Conservation (phyloP, 257 asterid genomes). For the Craterostigma plantagineum region DNA sequence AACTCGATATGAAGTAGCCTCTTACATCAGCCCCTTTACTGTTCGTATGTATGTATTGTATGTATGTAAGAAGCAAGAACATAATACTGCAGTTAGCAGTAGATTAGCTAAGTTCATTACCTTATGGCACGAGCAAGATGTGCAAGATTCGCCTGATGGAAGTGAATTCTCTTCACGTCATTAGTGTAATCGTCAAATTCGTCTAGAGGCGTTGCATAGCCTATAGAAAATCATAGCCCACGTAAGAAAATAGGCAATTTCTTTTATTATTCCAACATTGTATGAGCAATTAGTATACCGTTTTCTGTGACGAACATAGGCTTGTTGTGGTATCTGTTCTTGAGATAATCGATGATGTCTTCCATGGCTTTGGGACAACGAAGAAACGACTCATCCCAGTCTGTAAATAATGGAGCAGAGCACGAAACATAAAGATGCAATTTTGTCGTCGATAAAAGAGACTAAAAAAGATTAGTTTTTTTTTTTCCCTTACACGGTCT, state of each 20-base stretch:
- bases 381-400: slow-evolving; percentile 1
- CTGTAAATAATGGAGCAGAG: background rate
- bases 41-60: no score
- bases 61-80: background rate
- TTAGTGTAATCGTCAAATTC: background rate
- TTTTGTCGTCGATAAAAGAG: background rate
- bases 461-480: background rate
- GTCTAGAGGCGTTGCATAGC: slow-evolving; percentile 1
- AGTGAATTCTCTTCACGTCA: slow-evolving; percentile 4
- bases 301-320: slow-evolving; percentile 7
- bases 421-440: background rate
- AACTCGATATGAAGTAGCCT: slow-evolving; percentile 5
- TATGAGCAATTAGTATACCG: background rate
- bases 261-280: background rate
- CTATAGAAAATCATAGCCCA: background rate
- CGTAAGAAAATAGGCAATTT: no score
- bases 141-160: slow-evolving; percentile 1
- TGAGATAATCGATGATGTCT: slow-evolving; percentile 1
- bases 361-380: slow-evolving; percentile 6
- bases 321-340: slow-evolving; percentile 5
- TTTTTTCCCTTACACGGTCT: slow-evolving; percentile 27
- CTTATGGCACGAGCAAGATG: slow-evolving; percentile 6
- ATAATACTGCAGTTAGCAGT: background rate
- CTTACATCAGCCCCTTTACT: slow-evolving; percentile 8
- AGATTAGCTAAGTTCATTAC: background rate